Base-by-base conservation (phyloP, 1,284 basidiomycete species). In the Ceratobasidium sp. region DNA sequence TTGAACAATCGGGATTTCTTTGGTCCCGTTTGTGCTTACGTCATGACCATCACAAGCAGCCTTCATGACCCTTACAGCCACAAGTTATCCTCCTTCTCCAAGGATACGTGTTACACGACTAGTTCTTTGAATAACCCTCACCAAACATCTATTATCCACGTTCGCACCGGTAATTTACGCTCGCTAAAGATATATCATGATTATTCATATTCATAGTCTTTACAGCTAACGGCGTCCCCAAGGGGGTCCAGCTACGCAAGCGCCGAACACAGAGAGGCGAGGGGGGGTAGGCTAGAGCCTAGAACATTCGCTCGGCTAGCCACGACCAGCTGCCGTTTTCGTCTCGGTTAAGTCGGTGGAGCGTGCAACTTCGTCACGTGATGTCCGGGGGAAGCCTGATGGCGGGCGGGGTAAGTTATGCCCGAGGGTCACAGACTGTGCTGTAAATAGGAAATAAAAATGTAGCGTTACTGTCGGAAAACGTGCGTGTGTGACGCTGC, bases 311-410 rank as follows among this genome's bases (percentile, higher is more conserved):
- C 33, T 33, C 33, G 33, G 26, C n/a, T 53, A 13, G 51, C 51
- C 20, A 53, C 51, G 51, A 53, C 18, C 51, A 7, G 20, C 15
- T 53, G 58, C 58, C 58, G 26, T 61, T 61, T 61, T 61, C 28
- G 58, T 12, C 26, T 58, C 55, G 55, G 55, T n/a, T 58, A 58
- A 58, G 58, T 18, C 26, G 13, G 58, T 61, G 58, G 58, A 61
- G 58, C 33, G 58, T 40, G 58, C 3, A 26, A 26, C 7, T 49
- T 2, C 46, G n/a, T 56, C 53, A 56, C 53, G 53, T 56, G 53
- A 56, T 23, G n/a, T 23, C 9, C 51, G 26, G 33, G 39, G 28
- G 40, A 39, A 63, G 60, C 39, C 12, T 39, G 26, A 40, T 63
- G 60, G n/a, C 60, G 60, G 20, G n/a, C 60, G 33, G 33, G 40